Evolutionary conservation across 129 eudicot species (phyloP), one percentile per base, ranked within the genome.

Genomic region (Tanacetum coccineum): DNA sequence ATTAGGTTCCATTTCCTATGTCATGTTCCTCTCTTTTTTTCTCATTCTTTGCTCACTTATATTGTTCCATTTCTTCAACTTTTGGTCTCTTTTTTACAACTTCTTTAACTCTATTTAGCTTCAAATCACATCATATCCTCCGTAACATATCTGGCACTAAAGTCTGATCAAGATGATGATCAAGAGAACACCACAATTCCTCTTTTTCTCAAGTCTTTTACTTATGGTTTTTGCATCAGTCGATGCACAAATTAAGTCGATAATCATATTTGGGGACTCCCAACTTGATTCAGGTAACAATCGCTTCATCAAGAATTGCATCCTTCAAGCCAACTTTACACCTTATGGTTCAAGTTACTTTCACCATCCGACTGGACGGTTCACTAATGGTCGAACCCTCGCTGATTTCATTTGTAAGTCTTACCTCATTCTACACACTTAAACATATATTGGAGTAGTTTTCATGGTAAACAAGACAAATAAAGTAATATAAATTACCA

Each of bases 341-440:
- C 89, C 89, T 46, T 83, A 83, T 14, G 94, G 94, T 10, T 81
- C 78, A 12, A 65, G 20, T 49, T 87, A 77, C 77, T 87, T 87
- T 62, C 77, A 76, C 59, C 81, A 42, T 68, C 87, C 94, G 13
- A 87, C 89, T 5, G 89, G 94, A 60, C 76, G 88, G 19, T 86
- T 86, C 79, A 86, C 86, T 18, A 83, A 83, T 74, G 94, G 94
- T 50, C 86, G 94, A 68, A 86, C 84, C 12, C 81, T 86, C 1
- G 76, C 76, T 0, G 94, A 86, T 65, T 86, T 86, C 66, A 75
- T 86, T 21, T 66, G 94, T 86, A 52, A 78, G 79, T 69, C 20
- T 48, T 62, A 22, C 10, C n/a, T n/a, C n/a, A n/a, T n/a, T n/a
- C n/a, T n/a, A n/a, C n/a, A n/a, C n/a, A n/a, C n/a, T n/a, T n/a